Evolutionary conservation across 352 stramenopile species (phyloP).

Genomic region (Globisporangium carolinianum): DNA sequence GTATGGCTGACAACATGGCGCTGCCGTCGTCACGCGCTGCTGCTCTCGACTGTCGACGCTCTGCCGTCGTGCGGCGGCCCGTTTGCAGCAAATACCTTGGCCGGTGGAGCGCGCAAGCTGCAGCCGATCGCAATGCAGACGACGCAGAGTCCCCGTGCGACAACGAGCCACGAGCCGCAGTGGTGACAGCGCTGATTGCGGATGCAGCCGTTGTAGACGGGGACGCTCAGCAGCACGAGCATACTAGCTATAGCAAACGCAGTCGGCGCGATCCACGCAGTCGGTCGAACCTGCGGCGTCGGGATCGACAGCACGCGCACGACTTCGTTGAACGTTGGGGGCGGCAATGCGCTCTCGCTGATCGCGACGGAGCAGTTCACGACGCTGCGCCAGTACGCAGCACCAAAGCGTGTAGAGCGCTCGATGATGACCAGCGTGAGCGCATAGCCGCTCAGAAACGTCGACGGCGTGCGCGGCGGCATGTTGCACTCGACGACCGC

Average conservation of each 20-base stretch:
- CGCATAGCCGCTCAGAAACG: constrained; percentile 50
- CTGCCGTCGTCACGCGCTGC: too few species aligned
- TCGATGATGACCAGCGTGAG: constrained; percentile 55
- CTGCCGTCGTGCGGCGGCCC: constrained; percentile 21
- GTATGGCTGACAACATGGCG: too few species aligned
- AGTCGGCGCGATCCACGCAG: constrained; percentile 27
- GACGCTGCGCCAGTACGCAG: constrained; percentile 60
- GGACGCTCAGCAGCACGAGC: constrained; percentile 25
- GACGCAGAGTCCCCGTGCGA: constrained; percentile 36
- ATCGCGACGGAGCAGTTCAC: constrained; percentile 59
- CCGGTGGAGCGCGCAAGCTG: constrained; percentile 30
- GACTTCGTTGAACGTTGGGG: constrained; percentile 40
- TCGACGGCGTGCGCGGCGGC: constrained; percentile 37
- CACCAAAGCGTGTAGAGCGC: constrained; percentile 31
- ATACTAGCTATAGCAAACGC: constrained; percentile 13
- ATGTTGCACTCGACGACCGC: constrained; percentile 48
- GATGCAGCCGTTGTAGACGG: constrained; percentile 43
- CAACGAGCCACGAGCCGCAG: constrained; percentile 67
- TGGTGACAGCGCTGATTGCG: constrained; percentile 47
- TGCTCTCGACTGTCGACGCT: too few species aligned
- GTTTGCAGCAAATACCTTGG: constrained; percentile 53
- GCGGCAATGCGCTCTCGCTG: constrained; percentile 31
- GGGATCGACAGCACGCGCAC: constrained; percentile 53
- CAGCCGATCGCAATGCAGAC: constrained; percentile 57
- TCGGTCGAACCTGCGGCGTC: constrained; percentile 17